phyloP scores from a whole-genome alignment of 2,329 filamentous ascomycete genomes.

The Aspergillus quadricinctus region DNA sequence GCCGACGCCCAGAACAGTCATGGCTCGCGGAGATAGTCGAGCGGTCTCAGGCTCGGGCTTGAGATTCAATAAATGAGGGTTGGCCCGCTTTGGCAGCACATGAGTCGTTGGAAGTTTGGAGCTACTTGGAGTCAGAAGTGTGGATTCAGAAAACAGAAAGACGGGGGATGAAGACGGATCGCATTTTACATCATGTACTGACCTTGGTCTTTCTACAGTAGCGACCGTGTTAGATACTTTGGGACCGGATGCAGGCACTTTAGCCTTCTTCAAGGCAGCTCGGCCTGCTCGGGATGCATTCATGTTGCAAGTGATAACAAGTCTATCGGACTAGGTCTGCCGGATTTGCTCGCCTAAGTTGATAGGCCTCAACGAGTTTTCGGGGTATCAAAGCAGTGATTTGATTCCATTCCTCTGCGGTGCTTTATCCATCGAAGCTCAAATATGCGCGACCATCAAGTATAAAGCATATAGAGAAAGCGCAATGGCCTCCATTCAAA shows the following conservation, averaged over 20 bases:
- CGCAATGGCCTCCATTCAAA: not conserved
- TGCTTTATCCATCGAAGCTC: not conserved
- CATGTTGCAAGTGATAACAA: constrained; percentile 15
- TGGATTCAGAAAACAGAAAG: not conserved
- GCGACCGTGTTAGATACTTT: constrained; percentile 14
- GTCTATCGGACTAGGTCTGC: not conserved
- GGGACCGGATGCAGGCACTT: constrained; percentile 14
- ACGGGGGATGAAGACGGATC: not conserved
- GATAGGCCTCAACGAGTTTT: not conserved
- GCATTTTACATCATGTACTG: constrained; percentile 3
- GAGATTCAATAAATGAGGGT: constrained; percentile 22
- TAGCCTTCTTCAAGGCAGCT: constrained; percentile 19
- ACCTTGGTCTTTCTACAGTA: constrained; percentile 15
- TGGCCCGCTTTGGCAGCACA: constrained; percentile 19
- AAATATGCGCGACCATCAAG: not conserved
- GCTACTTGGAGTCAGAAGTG: constrained; percentile 4
- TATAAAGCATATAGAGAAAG: not conserved
- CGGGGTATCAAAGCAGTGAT: not conserved
- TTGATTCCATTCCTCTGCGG: not conserved
- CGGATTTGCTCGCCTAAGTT: too few relatives aligned
- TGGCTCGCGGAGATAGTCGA: constrained; percentile 27
- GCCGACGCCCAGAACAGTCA: constrained; percentile 37
- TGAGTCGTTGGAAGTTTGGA: constrained; percentile 11
- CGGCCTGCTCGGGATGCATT: constrained; percentile 21
- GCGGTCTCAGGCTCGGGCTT: constrained; percentile 12